phyloP scores from a whole-genome alignment of 306 rosid species.

The Rubus idaeus region DNA sequence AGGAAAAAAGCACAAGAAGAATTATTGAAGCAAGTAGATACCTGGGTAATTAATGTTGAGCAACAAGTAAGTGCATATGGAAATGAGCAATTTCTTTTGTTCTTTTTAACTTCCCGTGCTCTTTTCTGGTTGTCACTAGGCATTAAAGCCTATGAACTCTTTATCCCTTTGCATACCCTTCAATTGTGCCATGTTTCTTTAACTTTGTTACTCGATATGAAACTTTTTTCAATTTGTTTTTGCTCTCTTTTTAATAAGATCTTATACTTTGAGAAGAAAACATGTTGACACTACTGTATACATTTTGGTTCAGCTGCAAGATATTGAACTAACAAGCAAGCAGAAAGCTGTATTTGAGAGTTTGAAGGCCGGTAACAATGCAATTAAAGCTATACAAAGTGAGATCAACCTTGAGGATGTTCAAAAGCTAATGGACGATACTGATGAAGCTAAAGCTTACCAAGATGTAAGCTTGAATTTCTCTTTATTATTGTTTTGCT shows the following conservation, averaged over 20 bases:
- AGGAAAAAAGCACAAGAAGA: constrained; percentile 93
- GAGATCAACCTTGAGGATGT: constrained; percentile 95
- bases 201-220: too few relatives aligned
- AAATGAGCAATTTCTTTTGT: too few relatives aligned
- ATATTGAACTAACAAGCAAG: constrained; percentile 90
- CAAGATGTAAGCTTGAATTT: constrained; percentile 76
- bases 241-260: background rate
- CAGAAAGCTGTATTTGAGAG: constrained; percentile 94
- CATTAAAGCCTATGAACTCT: too few relatives aligned
- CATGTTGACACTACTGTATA: background rate
- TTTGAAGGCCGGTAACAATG: constrained; percentile 86
- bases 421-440: constrained; percentile 89
- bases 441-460: constrained; percentile 93
- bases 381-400: constrained; percentile 84
- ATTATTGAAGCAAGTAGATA: constrained; percentile 88
- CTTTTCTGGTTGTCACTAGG: too few relatives aligned
- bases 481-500: constrained; percentile 23
- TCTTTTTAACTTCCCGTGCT: too few relatives aligned
- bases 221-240: background rate
- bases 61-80: constrained; percentile 59
- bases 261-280: background rate
- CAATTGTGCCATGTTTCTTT: too few relatives aligned
- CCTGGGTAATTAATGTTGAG: constrained; percentile 94
- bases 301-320: constrained; percentile 68
- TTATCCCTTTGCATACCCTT: too few relatives aligned